Evolutionary conservation across 257 asterid species (phyloP).

Genomic region (Nicotiana tomentosiformis): DNA sequence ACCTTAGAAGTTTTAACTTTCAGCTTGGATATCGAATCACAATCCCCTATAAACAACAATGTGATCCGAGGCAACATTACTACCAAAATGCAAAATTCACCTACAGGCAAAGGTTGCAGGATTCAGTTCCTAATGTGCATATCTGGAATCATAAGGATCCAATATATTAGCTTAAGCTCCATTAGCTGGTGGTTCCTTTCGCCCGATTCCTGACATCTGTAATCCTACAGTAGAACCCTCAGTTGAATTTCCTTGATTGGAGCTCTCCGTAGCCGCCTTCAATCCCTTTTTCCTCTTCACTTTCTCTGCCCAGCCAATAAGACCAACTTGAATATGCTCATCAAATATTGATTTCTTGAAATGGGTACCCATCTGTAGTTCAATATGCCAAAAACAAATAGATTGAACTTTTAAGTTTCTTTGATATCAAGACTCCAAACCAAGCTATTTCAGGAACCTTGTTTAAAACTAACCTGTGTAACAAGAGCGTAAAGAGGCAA

Average conservation of each 20-base stretch:
- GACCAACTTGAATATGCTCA: slow-evolving; percentile 80
- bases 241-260: slow-evolving; percentile 39
- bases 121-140: background rate
- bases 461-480: slow-evolving; percentile 60
- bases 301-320: slow-evolving; percentile 82
- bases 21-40: background rate
- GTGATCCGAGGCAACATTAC: background rate
- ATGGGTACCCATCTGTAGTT: slow-evolving; percentile 80
- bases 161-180: background rate
- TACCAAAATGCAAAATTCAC: background rate
- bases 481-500: slow-evolving; percentile 89
- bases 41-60: background rate
- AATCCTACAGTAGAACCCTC: slow-evolving; percentile 34
- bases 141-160: background rate
- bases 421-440: background rate
- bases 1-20: background rate
- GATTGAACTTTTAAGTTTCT: background rate
- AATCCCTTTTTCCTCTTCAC: slow-evolving; percentile 51
- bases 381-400: background rate
- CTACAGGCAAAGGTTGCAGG: background rate
- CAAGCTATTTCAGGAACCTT: background rate
- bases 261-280: slow-evolving; percentile 38
- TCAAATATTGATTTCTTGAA: slow-evolving; percentile 92
- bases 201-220: slow-evolving; percentile 40
- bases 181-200: slow-evolving; percentile 23